Evolutionary conservation across 495 filamentous ascomycete genomes (phyloP).

Genomic region (Talaromyces nanjingensis): DNA sequence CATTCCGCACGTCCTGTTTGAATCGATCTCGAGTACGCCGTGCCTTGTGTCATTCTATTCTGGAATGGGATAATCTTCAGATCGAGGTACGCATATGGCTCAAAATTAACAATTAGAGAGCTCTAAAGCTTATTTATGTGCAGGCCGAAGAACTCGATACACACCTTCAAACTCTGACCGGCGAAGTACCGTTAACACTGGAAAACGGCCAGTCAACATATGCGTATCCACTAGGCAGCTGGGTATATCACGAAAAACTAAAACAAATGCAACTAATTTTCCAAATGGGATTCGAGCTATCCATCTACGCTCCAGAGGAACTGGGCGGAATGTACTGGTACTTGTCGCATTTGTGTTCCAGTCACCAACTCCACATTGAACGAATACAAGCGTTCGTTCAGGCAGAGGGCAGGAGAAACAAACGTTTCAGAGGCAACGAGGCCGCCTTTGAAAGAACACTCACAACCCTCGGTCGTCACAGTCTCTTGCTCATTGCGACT

Average conservation of each 20-base stretch:
- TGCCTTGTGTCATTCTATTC: conserved; percentile 70
- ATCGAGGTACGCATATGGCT: conserved; percentile 47
- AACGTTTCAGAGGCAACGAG: conserved; percentile 21
- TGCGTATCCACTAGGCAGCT: conserved; percentile 72
- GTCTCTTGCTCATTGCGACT: conserved; percentile 61
- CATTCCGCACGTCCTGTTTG: conserved; percentile 76
- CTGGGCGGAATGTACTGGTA: conserved; percentile 89
- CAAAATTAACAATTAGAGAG: background rate
- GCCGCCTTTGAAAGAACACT: conserved; percentile 45
- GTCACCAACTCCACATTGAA: conserved; percentile 52
- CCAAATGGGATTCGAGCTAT: conserved; percentile 92
- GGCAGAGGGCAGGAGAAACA: conserved; percentile 9
- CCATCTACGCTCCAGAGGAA: conserved; percentile 83
- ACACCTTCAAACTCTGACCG: conserved; percentile 56
- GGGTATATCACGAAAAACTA: conserved; percentile 85
- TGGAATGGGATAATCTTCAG: conserved; percentile 82
- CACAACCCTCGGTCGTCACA: conserved; percentile 50
- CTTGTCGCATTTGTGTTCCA: conserved; percentile 40
- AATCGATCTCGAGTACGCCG: conserved; percentile 84
- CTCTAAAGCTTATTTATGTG: background rate
- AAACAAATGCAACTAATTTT: conserved; percentile 79
- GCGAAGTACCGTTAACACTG: conserved; percentile 50
- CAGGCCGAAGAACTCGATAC: conserved; percentile 70
- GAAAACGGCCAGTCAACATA: conserved; percentile 42
- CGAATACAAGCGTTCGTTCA: conserved; percentile 58